A percentile compares a stretch with the other conserved stretches of the same genome.
Evolutionary conservation across 2,329 filamentous ascomycete species (phyloP).

Genomic region (Raffaelea ambrosiae): DNA sequence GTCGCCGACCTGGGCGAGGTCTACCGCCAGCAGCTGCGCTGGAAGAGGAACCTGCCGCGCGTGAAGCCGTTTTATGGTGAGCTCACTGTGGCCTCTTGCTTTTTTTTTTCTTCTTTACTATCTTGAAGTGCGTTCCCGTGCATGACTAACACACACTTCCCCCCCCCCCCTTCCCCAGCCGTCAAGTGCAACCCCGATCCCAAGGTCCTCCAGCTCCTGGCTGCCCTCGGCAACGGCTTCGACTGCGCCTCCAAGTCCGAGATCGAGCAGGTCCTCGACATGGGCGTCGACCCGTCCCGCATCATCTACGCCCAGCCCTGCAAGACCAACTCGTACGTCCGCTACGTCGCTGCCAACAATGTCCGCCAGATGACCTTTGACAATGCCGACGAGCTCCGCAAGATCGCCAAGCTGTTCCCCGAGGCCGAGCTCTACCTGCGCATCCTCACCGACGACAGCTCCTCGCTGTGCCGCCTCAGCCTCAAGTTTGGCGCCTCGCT

Average conservation of each 20-base stretch:
- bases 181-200: conserved; percentile 98
- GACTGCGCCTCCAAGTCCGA: conserved; percentile 97
- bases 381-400: conserved; percentile 95
- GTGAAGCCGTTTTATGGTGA: conserved; percentile 94
- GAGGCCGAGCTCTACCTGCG: conserved; percentile 86
- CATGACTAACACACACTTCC: too few relatives aligned
- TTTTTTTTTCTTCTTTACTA: background rate
- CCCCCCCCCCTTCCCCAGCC: too few relatives aligned
- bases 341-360: conserved; percentile 73
- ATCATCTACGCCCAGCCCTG: conserved; percentile 99
- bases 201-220: conserved; percentile 78
- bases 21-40: conserved; percentile 96
- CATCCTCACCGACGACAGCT: conserved; percentile 93
- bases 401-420: conserved; percentile 88
- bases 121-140: too few relatives aligned
- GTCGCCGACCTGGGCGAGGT: conserved; percentile 97
- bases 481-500: conserved; percentile 94
- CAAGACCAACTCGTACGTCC: conserved; percentile 98
- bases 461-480: conserved; percentile 87
- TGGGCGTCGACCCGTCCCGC: conserved; percentile 76
- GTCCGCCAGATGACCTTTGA: conserved; percentile 99
- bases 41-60: conserved; percentile 88
- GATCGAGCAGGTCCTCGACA: conserved; percentile 81
- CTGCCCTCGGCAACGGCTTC: conserved; percentile 85
- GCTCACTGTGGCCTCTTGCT: conserved; percentile 26